Evolutionary conservation across 345 rosid species (phyloP).

Genomic region (Gossypium turneri): DNA sequence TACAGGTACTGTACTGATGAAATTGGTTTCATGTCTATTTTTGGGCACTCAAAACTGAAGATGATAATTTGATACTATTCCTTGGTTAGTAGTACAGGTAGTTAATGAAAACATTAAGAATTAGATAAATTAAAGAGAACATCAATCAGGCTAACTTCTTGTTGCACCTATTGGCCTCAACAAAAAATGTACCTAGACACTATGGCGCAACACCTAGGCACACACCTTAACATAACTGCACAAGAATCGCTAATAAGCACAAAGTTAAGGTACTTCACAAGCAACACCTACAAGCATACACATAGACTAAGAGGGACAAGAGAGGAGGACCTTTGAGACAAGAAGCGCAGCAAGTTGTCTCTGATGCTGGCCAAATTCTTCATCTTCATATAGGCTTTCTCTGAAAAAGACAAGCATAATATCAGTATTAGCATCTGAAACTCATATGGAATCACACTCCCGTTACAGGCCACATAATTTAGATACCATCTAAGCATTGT

Average conservation of each 20-base stretch:
- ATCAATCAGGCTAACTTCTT: neutral
- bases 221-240: neutral
- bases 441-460: neutral
- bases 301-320: neutral
- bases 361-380: slow-evolving; percentile 47
- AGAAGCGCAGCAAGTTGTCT: slow-evolving; percentile 91
- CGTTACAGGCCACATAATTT: neutral
- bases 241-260: neutral
- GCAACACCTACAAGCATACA: neutral
- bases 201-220: neutral
- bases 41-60: neutral
- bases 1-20: no score
- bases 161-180: neutral
- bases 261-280: no score
- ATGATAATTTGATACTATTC: neutral
- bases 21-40: neutral
- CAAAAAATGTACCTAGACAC: neutral
- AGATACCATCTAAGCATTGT: neutral
- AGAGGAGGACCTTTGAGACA: slow-evolving; percentile 68
- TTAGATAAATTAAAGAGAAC: neutral
- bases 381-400: slow-evolving; percentile 5
- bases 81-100: neutral
- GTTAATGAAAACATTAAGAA: neutral
- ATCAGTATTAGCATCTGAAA: neutral
- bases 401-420: slow-evolving; percentile 16